A percentile compares a stretch with the other conserved stretches of the same genome.
phyloP scores from a whole-genome alignment of 129 eudicot species.

The Flaveria trinervia region DNA sequence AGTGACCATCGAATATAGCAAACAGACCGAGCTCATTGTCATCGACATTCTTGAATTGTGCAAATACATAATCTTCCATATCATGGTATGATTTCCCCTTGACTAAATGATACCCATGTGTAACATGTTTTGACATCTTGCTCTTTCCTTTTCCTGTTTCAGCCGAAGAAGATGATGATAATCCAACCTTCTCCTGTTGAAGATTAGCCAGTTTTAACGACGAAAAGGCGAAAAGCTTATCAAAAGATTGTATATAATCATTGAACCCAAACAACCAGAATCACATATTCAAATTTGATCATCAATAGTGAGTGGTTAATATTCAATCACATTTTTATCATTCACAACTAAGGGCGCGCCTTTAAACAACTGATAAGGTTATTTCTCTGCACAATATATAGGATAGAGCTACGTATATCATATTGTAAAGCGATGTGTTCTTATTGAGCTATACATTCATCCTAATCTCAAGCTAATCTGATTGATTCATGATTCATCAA shows the following conservation, averaged over 20 bases:
- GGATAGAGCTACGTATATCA: no score
- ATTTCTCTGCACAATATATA: no score
- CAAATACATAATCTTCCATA: constrained; percentile 90
- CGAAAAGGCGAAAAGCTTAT: constrained; percentile 7
- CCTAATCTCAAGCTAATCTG: not conserved
- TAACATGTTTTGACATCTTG: constrained; percentile 56
- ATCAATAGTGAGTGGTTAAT: not conserved
- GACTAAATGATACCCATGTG: constrained; percentile 80
- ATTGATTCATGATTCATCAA: not conserved
- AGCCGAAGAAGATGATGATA: constrained; percentile 48
- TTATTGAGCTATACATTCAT: not conserved
- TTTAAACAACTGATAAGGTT: no score
- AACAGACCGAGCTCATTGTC: constrained; percentile 77
- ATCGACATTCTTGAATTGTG: constrained; percentile 61
- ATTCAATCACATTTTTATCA: not conserved
- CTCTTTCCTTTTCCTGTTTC: constrained; percentile 70
- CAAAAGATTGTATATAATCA: not conserved
- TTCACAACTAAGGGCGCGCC: no score
- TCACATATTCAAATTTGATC: not conserved
- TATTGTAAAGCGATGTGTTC: not conserved
- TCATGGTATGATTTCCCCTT: constrained; percentile 90
- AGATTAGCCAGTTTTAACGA: not conserved
- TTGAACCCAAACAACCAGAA: not conserved
- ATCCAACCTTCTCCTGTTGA: constrained; percentile 76
- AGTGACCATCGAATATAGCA: constrained; percentile 88